A percentile compares a stretch with the other conserved stretches of the same genome.
Conservation (phyloP, 257 asterid species). For the Cynanchum wilfordii region DNA sequence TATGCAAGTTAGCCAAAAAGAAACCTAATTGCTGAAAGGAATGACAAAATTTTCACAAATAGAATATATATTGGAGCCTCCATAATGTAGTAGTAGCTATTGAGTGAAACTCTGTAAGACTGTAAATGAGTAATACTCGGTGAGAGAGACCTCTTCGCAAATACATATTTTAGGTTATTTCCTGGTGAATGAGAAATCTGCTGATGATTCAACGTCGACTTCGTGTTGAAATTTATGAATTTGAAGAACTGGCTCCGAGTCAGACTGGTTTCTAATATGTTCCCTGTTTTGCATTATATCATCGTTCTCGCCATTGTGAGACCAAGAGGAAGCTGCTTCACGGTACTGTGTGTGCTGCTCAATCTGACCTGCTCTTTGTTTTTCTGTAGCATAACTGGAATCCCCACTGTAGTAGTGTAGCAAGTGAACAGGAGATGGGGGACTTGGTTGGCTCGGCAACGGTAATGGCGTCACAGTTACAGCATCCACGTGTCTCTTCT, state of each 20-base stretch:
- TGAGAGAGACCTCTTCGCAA: not conserved
- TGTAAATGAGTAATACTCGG: no score
- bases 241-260: not conserved
- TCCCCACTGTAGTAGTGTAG: slow-evolving; percentile 21
- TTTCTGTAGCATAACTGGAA: slow-evolving; percentile 12
- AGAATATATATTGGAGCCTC: no score
- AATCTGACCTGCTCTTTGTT: slow-evolving; percentile 17
- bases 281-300: not conserved
- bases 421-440: slow-evolving; percentile 42
- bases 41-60: not conserved
- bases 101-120: no score
- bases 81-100: no score
- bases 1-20: not conserved
- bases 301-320: not conserved
- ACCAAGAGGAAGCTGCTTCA: not conserved
- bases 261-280: not conserved
- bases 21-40: not conserved
- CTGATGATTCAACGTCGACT: slow-evolving; percentile 16
- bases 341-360: not conserved
- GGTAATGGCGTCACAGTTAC: slow-evolving; percentile 27
- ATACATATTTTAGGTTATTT: no score
- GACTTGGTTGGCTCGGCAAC: slow-evolving; percentile 33
- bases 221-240: slow-evolving; percentile 5
- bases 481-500: slow-evolving; percentile 16
- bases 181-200: slow-evolving; percentile 27